Evolutionary conservation across 2,329 filamentous ascomycete species (phyloP).

Genomic region (Claviceps lovelessii): DNA sequence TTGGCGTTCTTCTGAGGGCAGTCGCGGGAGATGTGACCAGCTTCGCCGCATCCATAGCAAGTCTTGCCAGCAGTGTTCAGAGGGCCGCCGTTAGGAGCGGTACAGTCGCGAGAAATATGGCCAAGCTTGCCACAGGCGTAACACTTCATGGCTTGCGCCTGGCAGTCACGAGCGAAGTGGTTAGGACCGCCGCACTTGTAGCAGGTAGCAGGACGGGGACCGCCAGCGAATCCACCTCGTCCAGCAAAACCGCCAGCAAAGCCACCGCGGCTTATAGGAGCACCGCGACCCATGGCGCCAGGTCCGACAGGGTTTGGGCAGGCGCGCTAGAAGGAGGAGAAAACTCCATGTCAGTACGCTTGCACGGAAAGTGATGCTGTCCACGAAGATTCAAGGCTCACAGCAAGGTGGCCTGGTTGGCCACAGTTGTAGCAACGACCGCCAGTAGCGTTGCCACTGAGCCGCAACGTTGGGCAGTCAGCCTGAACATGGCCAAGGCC

Average conservation of each 20-base stretch:
- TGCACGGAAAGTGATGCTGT: not conserved
- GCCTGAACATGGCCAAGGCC: slow-evolving; percentile 96
- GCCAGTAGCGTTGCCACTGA: slow-evolving; percentile 68
- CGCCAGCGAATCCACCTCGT: slow-evolving; percentile 62
- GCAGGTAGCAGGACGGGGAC: slow-evolving; percentile 54
- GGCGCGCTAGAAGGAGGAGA: slow-evolving; percentile 42
- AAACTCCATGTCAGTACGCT: slow-evolving; percentile 7
- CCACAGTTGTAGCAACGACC: slow-evolving; percentile 96
- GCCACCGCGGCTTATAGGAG: slow-evolving; percentile 55
- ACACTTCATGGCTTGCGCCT: slow-evolving; percentile 97
- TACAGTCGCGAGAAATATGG: slow-evolving; percentile 89
- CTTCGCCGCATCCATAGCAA: slow-evolving; percentile 93
- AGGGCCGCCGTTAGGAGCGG: slow-evolving; percentile 87
- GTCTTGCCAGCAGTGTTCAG: slow-evolving; percentile 95
- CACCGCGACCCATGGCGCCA: slow-evolving; percentile 49
- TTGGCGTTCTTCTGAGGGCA: slow-evolving; percentile 60
- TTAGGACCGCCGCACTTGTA: slow-evolving; percentile 77
- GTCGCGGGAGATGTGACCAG: slow-evolving; percentile 90
- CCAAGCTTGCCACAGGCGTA: slow-evolving; percentile 93
- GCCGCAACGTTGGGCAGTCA: slow-evolving; percentile 89
- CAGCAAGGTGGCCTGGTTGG: slow-evolving; percentile 80
- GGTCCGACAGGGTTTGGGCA: slow-evolving; percentile 61
- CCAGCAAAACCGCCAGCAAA: slow-evolving; percentile 45
- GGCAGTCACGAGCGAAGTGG: slow-evolving; percentile 96
- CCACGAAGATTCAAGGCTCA: slow-evolving; percentile 26